Evolutionary conservation across 352 stramenopile genomes (phyloP), one percentile per base, ranked within the genome.

Genomic region (Pythium oligandrum): DNA sequence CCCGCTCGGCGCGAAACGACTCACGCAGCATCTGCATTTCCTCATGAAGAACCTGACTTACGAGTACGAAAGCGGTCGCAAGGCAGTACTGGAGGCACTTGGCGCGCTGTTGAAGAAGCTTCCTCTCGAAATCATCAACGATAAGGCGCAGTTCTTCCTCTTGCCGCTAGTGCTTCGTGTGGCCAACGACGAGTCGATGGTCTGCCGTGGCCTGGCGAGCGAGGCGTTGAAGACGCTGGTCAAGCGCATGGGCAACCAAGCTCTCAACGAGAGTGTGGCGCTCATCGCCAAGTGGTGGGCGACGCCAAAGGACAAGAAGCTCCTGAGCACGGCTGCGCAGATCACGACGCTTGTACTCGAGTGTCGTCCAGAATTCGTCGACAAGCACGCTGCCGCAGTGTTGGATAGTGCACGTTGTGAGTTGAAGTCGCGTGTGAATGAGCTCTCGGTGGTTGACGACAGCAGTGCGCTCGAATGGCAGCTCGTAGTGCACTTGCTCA

Each of bases 21-120:
- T 98, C 35, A 87, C 95, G 57, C 83, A 92, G 55, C 93, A 98
- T 57, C 63, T 98, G 46, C 95, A 95, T 61, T 97, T 98, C 59
- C 64, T 98, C 47, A 60, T 98, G 8, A 85, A 97, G 37, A 99
- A 99, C 65, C 73, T 98, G 11, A 94, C 88, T 56, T 99, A 98
- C 64, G 86, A 95, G 59, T 96, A 98, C 68, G 87, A 98, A 59
- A 96, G 94, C 50, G 96, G 96, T 6, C 85, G 95, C 42, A 63
- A 90, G 46, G 90, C 93, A 4, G 94, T 96, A 50, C 84, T 98
- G 37, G 73, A 96, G 17, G 78, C 96, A 17, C 59, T 98, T 11
- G 71, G 65, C n/a, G 75, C 78, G 7, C 58, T 98, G 26, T 70
- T 98, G 46, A 85, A 90, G 57, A 97, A 97, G 63, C 76, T 99